A percentile compares a stretch with the other conserved stretches of the same genome.
These are phyloP conservation scores for Vitellaria paradoxa DNA, from an alignment of 179 eudicot genomes.

Conservation along the genomic window DNA sequence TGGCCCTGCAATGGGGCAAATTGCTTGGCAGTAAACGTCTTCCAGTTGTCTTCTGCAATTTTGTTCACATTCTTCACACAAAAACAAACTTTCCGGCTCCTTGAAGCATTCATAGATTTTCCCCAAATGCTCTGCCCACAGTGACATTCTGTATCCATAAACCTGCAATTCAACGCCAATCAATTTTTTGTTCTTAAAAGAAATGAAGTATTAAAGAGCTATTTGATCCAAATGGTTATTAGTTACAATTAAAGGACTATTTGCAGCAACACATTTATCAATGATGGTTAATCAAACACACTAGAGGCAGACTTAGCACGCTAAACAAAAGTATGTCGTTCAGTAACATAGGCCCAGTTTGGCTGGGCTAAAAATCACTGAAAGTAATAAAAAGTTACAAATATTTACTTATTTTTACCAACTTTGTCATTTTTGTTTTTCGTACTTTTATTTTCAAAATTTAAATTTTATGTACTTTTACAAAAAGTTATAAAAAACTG, in stretches of 20 bases:
- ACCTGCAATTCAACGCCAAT: constrained; percentile 38
- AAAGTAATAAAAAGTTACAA: too few relatives aligned
- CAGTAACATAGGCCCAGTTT: too few relatives aligned
- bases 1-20: constrained; percentile 63
- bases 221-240: too few relatives aligned
- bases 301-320: too few relatives aligned
- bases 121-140: constrained; percentile 89
- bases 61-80: constrained; percentile 61
- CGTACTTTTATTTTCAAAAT: too few relatives aligned
- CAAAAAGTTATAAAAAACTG: too few relatives aligned
- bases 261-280: neutral
- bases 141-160: constrained; percentile 79
- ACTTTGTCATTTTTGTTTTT: too few relatives aligned
- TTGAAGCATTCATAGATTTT: constrained; percentile 40
- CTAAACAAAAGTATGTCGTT: too few relatives aligned
- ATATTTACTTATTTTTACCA: too few relatives aligned
- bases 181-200: neutral
- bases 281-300: neutral
- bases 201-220: too few relatives aligned
- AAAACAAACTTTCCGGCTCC: constrained; percentile 51
- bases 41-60: constrained; percentile 72
- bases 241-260: neutral
- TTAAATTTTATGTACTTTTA: too few relatives aligned
- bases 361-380: too few relatives aligned
- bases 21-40: constrained; percentile 38